Conservation (phyloP, 2,329 filamentous ascomycete species). For the Neofusicoccum sp. region DNA sequence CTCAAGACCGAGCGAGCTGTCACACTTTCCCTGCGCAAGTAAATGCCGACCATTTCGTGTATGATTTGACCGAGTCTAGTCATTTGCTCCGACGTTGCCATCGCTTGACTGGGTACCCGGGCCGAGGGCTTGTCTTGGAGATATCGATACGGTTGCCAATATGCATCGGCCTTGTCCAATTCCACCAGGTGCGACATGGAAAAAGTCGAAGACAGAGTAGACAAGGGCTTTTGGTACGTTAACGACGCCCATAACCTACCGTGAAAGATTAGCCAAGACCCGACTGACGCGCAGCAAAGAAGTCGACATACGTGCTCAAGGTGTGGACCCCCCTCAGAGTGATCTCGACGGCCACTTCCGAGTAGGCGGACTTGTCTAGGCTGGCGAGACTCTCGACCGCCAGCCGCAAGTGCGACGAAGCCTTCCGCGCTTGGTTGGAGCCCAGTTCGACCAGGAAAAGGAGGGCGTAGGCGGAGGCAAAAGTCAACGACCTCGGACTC, state of each 20-base stretch:
- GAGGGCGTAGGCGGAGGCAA: conserved; percentile 30
- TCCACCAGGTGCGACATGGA: conserved; percentile 25
- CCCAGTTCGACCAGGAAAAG: conserved; percentile 33
- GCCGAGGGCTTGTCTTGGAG: conserved; percentile 25
- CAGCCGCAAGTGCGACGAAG: conserved; percentile 29
- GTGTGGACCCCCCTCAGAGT: conserved; percentile 26
- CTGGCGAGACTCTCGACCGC: conserved; percentile 25
- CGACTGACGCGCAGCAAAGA: neutral
- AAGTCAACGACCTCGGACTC: conserved; percentile 24
- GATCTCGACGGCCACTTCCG: conserved; percentile 24
- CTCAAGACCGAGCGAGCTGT: conserved; percentile 26
- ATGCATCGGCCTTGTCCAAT: conserved; percentile 23
- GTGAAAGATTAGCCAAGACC: neutral
- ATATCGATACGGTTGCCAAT: conserved; percentile 31
- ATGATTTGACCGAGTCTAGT: conserved; percentile 28
- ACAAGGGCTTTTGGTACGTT: conserved; percentile 29
- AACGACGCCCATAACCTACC: conserved; percentile 26
- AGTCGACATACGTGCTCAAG: conserved; percentile 25
- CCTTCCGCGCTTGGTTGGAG: conserved; percentile 28
- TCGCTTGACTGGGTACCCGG: conserved; percentile 27
- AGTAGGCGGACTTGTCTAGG: conserved; percentile 12
- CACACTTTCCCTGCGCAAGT: conserved; percentile 26
- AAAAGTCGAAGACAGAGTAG: conserved; percentile 22
- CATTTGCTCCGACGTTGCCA: conserved; percentile 28
- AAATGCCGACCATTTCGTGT: conserved; percentile 28